Evolutionary conservation across 495 filamentous ascomycete genomes (phyloP).

Genomic region (Penicillium steckii): DNA sequence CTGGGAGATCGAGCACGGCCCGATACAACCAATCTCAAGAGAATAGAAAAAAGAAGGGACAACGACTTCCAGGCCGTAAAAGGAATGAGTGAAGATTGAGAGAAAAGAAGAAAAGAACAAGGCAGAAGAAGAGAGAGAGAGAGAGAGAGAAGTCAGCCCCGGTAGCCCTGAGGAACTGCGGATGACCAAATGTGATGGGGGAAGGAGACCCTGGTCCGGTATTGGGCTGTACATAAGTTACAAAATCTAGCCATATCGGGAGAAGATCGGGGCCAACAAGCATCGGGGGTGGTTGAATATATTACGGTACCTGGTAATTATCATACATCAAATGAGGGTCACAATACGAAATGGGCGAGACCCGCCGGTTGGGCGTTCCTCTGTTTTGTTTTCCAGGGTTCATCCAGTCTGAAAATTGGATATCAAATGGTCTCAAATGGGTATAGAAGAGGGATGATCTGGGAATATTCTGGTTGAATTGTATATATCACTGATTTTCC

Average conservation of each 20-base stretch:
- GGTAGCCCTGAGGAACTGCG: too few relatives aligned
- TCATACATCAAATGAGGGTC: slow-evolving; percentile 3
- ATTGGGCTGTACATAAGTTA: not conserved
- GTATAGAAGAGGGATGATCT: too few relatives aligned
- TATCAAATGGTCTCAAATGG: too few relatives aligned
- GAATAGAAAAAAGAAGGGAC: slow-evolving; percentile 24
- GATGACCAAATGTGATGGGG: slow-evolving; percentile 10
- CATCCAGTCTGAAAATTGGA: not conserved
- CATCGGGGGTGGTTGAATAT: slow-evolving; percentile 1
- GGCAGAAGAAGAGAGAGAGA: not conserved
- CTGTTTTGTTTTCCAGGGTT: not conserved
- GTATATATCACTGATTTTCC: too few relatives aligned
- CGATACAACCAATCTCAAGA: slow-evolving; percentile 20
- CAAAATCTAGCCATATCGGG: slow-evolving; percentile 2
- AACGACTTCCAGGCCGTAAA: slow-evolving; percentile 30
- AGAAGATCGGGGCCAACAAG: not conserved
- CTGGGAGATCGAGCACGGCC: slow-evolving; percentile 24
- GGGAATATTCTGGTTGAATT: too few relatives aligned
- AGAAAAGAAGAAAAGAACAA: not conserved
- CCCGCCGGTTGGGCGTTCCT: not conserved
- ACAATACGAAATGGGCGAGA: slow-evolving; percentile 9
- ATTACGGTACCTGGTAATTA: slow-evolving; percentile 17
- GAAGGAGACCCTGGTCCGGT: slow-evolving; percentile 12
- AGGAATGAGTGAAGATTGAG: not conserved
- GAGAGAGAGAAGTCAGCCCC: slow-evolving; percentile 5